Evolutionary conservation across 2,329 filamentous ascomycete species (phyloP).

Genomic region (Ilyonectria destructans): DNA sequence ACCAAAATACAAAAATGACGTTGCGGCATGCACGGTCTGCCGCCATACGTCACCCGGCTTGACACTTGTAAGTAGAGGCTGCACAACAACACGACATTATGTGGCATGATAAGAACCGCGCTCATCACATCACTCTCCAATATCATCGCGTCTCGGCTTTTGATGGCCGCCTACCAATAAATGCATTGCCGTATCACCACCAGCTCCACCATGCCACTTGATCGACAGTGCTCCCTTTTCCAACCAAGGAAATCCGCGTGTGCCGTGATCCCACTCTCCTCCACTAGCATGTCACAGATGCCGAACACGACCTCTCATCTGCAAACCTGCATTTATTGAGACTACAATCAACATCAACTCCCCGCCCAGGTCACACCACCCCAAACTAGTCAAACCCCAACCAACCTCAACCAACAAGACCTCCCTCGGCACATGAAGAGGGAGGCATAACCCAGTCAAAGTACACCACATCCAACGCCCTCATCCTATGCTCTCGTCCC

Average conservation of each 20-base stretch:
- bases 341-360: constrained; percentile 15
- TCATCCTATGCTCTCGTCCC: constrained; percentile 13
- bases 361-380: constrained; percentile 9
- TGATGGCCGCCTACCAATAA: background rate
- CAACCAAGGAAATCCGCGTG: background rate
- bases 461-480: constrained; percentile 33
- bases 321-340: constrained; percentile 9
- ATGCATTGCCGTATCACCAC: background rate
- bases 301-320: constrained; percentile 2
- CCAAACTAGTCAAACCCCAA: constrained; percentile 1
- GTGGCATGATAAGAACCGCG: constrained; percentile 1
- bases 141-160: background rate
- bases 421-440: constrained; percentile 10
- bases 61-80: background rate
- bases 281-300: background rate
- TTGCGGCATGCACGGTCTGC: background rate
- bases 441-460: constrained; percentile 21
- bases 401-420: constrained; percentile 13
- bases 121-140: background rate
- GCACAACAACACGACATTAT: background rate
- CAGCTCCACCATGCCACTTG: background rate
- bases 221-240: background rate
- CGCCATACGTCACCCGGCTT: background rate
- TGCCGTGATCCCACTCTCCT: background rate
- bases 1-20: background rate